Percentiles rank a stretch among this genome's conserved stretches.
phyloP scores from a whole-genome alignment of 2,329 filamentous ascomycete species.

The Domatiomyces globalis region DNA sequence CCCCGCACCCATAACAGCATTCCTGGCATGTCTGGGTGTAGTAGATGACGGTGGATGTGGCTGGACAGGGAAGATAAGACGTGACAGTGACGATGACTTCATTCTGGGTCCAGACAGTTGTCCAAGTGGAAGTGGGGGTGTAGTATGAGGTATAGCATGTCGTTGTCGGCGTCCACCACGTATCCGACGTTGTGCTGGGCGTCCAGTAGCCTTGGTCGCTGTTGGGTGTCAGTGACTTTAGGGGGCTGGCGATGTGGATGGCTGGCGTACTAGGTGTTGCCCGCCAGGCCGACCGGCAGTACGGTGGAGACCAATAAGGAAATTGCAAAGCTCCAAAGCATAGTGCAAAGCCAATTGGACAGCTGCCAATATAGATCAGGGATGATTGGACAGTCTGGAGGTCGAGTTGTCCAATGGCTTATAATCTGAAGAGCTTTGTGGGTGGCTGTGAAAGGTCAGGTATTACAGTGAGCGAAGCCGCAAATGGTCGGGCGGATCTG shows the following conservation, averaged over 20 bases:
- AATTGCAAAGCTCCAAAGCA: background rate
- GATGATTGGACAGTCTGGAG: background rate
- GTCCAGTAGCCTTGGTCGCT: conserved; percentile 13
- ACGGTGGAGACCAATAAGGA: background rate
- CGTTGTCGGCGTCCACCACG: conserved; percentile 12
- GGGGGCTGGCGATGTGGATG: background rate
- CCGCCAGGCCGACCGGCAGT: background rate
- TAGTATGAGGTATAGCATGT: conserved; percentile 13
- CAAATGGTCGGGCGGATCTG: background rate
- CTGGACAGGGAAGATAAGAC: conserved; percentile 10
- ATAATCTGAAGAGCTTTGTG: too few species aligned
- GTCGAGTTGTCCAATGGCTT: too few species aligned
- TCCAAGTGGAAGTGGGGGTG: conserved; percentile 12
- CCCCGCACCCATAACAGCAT: conserved; percentile 14
- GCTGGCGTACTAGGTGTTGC: background rate
- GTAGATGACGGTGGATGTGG: conserved; percentile 11
- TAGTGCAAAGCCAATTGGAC: background rate
- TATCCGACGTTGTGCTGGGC: background rate
- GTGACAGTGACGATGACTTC: conserved; percentile 14
- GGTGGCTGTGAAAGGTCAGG: background rate
- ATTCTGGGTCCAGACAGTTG: conserved; percentile 9
- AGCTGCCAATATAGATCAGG: background rate
- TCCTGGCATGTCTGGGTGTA: conserved; percentile 3
- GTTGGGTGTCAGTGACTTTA: background rate
- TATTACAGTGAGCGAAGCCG: background rate